These are phyloP conservation scores for Sporothrix brasiliensis DNA, from an alignment of 2,329 filamentous ascomycete species.

Conservation along the genomic window DNA sequence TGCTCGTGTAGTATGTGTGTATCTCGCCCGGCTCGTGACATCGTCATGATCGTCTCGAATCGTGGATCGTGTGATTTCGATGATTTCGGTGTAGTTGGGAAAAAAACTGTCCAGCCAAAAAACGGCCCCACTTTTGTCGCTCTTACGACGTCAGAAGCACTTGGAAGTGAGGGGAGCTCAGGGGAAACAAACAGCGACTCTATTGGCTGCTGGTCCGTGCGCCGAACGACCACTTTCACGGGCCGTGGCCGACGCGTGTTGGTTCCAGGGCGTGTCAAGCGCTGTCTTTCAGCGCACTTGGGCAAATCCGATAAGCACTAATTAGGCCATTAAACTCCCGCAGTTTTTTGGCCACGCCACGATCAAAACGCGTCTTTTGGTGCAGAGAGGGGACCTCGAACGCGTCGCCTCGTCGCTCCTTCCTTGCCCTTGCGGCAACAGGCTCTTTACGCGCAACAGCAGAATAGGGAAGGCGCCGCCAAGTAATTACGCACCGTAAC, in stretches of 20 bases:
- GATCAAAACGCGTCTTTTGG: conserved; percentile 32
- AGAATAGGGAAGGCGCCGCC: conserved; percentile 31
- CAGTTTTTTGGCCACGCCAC: conserved; percentile 22
- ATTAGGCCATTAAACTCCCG: background rate
- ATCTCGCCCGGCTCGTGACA: background rate
- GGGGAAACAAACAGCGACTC: background rate
- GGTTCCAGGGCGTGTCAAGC: background rate
- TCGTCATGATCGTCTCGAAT: background rate
- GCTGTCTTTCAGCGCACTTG: background rate
- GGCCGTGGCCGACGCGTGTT: conserved; percentile 26
- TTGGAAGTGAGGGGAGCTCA: conserved; percentile 7
- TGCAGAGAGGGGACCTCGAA: conserved; percentile 22
- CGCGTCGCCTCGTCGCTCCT: conserved; percentile 31
- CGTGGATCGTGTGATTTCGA: conserved; percentile 8
- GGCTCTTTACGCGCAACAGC: background rate
- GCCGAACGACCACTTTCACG: conserved; percentile 5
- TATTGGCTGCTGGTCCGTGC: conserved; percentile 9
- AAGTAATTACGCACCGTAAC: background rate
- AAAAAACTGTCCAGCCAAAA: conserved; percentile 5
- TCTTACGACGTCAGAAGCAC: background rate
- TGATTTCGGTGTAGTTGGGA: background rate
- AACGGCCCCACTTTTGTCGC: conserved; percentile 13
- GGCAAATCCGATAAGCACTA: background rate
- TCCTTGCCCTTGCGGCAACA: background rate
- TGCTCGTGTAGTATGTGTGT: background rate